Base-by-base conservation (phyloP, 208 protist genomes). In the Tritrichomonas foetus region DNA sequence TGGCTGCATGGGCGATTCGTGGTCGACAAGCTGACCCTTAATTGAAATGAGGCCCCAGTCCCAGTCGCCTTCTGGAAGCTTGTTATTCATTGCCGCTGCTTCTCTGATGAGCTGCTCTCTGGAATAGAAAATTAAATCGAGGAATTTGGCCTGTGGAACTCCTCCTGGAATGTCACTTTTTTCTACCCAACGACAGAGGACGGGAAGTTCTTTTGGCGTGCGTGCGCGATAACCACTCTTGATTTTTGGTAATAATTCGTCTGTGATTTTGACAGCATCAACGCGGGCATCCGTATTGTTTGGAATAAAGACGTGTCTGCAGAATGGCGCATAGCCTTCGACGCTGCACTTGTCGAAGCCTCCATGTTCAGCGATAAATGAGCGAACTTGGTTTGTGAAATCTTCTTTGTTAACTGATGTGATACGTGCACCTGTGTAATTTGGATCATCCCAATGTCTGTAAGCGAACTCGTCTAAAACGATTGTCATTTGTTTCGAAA, bases 321-420 rank as follows among this genome's bases (percentile, higher is more conserved):
- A 97, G 49, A 97, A 97, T 22, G 96, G 95, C 33, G 96, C 96
- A 93, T 97, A 97, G 5, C 96, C 96, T 27, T 72, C 89, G 27
- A 89, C 78, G 57, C 41, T 53, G 47, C 39, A 55, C 8, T 53
- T 57, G 47, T 89, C 47, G 39, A 89, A 89, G 33, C 78, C 78
- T 14, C 78, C 78, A 27, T 89, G 53, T 36, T 89, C 78, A 33
- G 39, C 41, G 16, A 89, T 89, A 89, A 57, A 89, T 39, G 44
- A 53, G 30, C 47, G 41, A 57, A 89, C 78, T 39, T 57, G 78
- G 33, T 89, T 49, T 33, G 57, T 89, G 27, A 89, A 89, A 39
- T 89, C 78, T n/a, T 57, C 78, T 49, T 89, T 89, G 33, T 25
- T 57, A 27, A 89, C 47, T 5, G 41, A 57, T 89, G 78, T 89